phyloP scores from a whole-genome alignment of 2,329 filamentous ascomycete genomes.

The Fusarium continuum region DNA sequence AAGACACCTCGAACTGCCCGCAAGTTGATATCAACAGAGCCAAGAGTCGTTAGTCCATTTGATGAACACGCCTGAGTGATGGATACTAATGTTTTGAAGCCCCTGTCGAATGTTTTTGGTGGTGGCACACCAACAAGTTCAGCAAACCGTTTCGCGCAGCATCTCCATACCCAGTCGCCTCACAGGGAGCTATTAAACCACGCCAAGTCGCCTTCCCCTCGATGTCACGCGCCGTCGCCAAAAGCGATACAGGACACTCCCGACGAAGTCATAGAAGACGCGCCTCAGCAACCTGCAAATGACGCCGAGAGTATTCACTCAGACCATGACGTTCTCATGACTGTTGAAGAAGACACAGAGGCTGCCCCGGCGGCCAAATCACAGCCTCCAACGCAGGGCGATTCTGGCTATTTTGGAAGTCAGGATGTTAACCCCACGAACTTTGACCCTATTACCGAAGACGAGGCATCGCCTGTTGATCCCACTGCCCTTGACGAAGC shows the following conservation, averaged over 20 bases:
- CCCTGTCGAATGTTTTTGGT: conserved; percentile 67
- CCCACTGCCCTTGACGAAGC: conserved; percentile 26
- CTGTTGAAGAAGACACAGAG: background rate
- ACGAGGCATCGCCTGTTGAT: conserved; percentile 34
- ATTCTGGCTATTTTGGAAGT: conserved; percentile 79
- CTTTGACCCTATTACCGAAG: conserved; percentile 34
- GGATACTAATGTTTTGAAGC: conserved; percentile 54
- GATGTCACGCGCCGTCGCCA: conserved; percentile 47
- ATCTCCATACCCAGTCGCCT: conserved; percentile 60
- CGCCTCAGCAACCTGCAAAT: conserved; percentile 6
- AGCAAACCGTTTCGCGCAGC: conserved; percentile 63
- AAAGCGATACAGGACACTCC: conserved; percentile 36
- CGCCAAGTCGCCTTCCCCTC: conserved; percentile 47
- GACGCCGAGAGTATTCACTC: conserved; percentile 8
- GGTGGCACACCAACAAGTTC: conserved; percentile 64
- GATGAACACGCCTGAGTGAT: background rate
- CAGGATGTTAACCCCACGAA: conserved; percentile 53
- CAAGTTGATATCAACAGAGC: conserved; percentile 66
- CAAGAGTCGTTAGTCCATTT: conserved; percentile 67
- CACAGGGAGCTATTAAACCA: conserved; percentile 54
- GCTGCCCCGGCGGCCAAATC: conserved; percentile 3
- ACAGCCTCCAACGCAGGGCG: conserved; percentile 48
- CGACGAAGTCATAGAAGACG: conserved; percentile 1
- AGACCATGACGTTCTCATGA: conserved; percentile 21
- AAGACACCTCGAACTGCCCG: conserved; percentile 80